These are phyloP conservation scores for Colletotrichum sp. DNA, from an alignment of 2,329 filamentous ascomycete genomes.

Conservation along the genomic window DNA sequence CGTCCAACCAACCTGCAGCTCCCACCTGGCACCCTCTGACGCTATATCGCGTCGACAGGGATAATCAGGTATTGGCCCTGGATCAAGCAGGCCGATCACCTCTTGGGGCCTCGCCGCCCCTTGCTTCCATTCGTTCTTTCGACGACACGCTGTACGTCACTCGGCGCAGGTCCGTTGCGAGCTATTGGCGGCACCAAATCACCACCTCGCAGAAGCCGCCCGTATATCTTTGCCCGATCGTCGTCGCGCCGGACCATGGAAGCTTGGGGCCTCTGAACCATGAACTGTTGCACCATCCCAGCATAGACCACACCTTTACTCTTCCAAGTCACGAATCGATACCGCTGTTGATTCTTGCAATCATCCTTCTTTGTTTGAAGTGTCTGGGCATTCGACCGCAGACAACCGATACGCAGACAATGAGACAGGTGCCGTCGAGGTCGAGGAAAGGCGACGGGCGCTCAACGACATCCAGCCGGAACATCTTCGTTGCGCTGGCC, in stretches of 20 bases:
- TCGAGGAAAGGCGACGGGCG: neutral
- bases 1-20: slow-evolving; percentile 12
- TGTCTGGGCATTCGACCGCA: neutral
- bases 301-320: neutral
- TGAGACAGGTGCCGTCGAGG: slow-evolving; percentile 1
- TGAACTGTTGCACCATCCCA: neutral
- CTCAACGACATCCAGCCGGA: neutral
- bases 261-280: slow-evolving; percentile 2
- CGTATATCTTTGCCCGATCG: slow-evolving; percentile 11
- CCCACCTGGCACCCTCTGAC: slow-evolving; percentile 13
- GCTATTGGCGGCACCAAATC: slow-evolving; percentile 6
- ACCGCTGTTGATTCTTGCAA: neutral
- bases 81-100: slow-evolving; percentile 18
- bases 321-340: neutral
- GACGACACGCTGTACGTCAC: slow-evolving; percentile 18
- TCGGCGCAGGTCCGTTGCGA: neutral
- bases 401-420: neutral
- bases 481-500: neutral
- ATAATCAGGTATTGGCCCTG: slow-evolving; percentile 22
- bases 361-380: neutral
- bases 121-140: slow-evolving; percentile 4
- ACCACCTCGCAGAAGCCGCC: neutral
- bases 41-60: slow-evolving; percentile 16
- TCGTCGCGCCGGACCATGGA: neutral
- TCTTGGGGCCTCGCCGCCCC: neutral